A percentile compares a stretch with the other conserved stretches of the same genome.
Conservation (phyloP, 1,284 basidiomycete genomes). For the Phenoliferia sp. region DNA sequence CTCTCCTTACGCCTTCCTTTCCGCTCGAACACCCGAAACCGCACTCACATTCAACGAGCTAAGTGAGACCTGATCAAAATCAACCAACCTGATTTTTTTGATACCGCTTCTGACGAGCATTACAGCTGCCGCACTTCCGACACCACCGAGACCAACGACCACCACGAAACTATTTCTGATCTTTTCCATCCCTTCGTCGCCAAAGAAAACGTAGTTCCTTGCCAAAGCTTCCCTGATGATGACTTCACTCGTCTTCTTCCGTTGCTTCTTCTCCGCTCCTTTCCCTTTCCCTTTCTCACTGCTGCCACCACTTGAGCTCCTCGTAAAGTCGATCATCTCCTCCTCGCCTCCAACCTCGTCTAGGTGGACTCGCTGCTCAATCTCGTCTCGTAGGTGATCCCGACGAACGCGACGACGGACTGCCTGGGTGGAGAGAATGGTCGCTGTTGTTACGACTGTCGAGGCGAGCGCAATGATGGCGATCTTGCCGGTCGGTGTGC, state of each 20-base stretch:
- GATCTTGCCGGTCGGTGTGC: constrained; percentile 14
- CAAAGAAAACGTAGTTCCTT: constrained; percentile 91
- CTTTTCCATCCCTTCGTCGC: constrained; percentile 78
- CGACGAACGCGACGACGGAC: constrained; percentile 14
- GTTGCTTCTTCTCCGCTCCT: neutral
- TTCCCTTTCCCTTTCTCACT: neutral
- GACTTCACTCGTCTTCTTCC: constrained; percentile 35
- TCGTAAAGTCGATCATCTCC: constrained; percentile 24
- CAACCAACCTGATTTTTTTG: constrained; percentile 46
- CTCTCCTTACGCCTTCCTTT: neutral
- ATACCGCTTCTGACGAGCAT: constrained; percentile 72
- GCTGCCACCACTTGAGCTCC: constrained; percentile 6
- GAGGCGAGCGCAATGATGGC: constrained; percentile 20
- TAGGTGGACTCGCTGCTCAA: constrained; percentile 6
- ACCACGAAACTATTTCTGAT: constrained; percentile 75
- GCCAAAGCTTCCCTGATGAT: constrained; percentile 62
- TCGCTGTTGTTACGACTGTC: constrained; percentile 17
- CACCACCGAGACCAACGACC: constrained; percentile 90
- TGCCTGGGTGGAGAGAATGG: constrained; percentile 17
- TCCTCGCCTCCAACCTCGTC: constrained; percentile 9
- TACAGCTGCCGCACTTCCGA: constrained; percentile 81
- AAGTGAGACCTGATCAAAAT: constrained; percentile 90
- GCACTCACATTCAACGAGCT: constrained; percentile 68
- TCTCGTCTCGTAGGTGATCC: constrained; percentile 5
- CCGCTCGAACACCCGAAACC: neutral